These are phyloP conservation scores for Aspergillus mulundensis DNA, from an alignment of 495 filamentous ascomycete species.

Conservation along the genomic window DNA sequence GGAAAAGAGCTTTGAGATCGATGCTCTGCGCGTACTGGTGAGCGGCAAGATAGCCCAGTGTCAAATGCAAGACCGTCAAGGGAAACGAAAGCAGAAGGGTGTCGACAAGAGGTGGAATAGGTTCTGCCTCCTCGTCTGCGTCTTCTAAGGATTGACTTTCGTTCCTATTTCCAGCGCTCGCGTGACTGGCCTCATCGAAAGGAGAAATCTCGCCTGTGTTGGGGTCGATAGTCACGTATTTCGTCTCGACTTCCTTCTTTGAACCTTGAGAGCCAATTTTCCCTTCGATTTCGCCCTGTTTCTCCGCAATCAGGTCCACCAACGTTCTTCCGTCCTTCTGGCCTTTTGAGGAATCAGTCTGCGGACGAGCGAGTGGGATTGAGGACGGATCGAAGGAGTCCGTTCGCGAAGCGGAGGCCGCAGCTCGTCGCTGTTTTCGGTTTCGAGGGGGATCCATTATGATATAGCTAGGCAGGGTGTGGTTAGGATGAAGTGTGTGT, in stretches of 20 bases:
- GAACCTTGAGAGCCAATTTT: slow-evolving; percentile 3
- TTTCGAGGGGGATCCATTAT: slow-evolving; percentile 39
- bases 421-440: slow-evolving; percentile 45
- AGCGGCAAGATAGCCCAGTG: slow-evolving; percentile 84
- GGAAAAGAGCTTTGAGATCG: slow-evolving; percentile 51
- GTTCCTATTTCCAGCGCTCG: slow-evolving; percentile 12
- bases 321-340: slow-evolving; percentile 39
- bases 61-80: slow-evolving; percentile 78
- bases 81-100: slow-evolving; percentile 55
- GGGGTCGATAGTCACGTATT: slow-evolving; percentile 38
- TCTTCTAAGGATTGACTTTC: slow-evolving; percentile 15
- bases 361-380: slow-evolving; percentile 38
- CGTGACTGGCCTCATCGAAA: slow-evolving; percentile 16
- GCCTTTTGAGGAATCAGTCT: slow-evolving; percentile 24
- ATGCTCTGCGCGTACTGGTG: slow-evolving; percentile 80
- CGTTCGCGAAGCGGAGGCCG: slow-evolving; percentile 7
- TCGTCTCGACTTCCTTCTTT: slow-evolving; percentile 20
- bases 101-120: slow-evolving; percentile 42
- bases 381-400: slow-evolving; percentile 18
- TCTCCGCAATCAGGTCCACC: slow-evolving; percentile 47
- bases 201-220: slow-evolving; percentile 31
- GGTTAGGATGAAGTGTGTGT: neutral
- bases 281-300: slow-evolving; percentile 34
- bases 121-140: slow-evolving; percentile 12
- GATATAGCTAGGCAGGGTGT: neutral